These are phyloP conservation scores for Pseudodiploospora longispora DNA, from an alignment of 2,329 filamentous ascomycete species.

Conservation along the genomic window DNA sequence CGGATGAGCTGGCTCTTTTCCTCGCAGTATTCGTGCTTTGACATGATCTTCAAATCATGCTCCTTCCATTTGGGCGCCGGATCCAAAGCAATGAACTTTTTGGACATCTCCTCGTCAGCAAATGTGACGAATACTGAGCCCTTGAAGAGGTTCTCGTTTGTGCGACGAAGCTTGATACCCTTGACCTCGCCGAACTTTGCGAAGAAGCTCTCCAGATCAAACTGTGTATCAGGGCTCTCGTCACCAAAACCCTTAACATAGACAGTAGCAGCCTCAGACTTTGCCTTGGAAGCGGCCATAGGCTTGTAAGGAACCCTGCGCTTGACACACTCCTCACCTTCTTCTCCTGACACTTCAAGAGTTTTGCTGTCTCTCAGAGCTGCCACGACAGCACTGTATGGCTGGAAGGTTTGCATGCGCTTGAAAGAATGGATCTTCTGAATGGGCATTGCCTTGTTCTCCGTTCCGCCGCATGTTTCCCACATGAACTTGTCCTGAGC, in stretches of 20 bases:
- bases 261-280: conserved; percentile 64
- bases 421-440: conserved; percentile 78
- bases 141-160: conserved; percentile 71
- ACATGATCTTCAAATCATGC: conserved; percentile 71
- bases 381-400: conserved; percentile 72
- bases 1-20: conserved; percentile 66
- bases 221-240: conserved; percentile 76
- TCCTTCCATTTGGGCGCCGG: conserved; percentile 80
- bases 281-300: conserved; percentile 50
- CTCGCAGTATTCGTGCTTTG: conserved; percentile 81
- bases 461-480: conserved; percentile 63
- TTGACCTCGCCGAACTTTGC: conserved; percentile 69
- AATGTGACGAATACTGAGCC: conserved; percentile 96
- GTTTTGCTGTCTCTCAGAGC: conserved; percentile 71
- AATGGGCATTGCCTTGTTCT: conserved; percentile 75
- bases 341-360: conserved; percentile 65
- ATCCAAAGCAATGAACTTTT: conserved; percentile 72
- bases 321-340: conserved; percentile 62
- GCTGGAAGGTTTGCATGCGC: conserved; percentile 93
- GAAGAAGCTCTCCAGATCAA: conserved; percentile 92
- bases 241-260: conserved; percentile 94
- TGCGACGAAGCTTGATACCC: conserved; percentile 78
- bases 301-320: conserved; percentile 67
- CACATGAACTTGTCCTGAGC: conserved; percentile 83
- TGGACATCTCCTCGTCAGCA: conserved; percentile 64